A percentile compares a stretch with the other conserved stretches of the same genome.
Conservation (phyloP, 2,329 filamentous ascomycete genomes). For the Coccinonectria pachysandricola region DNA sequence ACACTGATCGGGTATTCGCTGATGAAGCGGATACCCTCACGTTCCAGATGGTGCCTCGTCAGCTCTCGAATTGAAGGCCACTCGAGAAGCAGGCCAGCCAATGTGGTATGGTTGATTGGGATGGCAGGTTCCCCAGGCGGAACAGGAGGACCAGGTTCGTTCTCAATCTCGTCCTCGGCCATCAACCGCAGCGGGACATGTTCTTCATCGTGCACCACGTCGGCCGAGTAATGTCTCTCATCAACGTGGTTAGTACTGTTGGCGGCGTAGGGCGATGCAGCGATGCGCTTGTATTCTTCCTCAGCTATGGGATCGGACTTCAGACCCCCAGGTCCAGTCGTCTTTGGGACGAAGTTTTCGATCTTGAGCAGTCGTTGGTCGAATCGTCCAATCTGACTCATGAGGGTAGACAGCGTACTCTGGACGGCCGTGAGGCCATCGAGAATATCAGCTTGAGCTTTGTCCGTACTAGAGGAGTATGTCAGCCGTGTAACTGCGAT, state of each 20-base stretch:
- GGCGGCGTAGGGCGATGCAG: conserved; percentile 11
- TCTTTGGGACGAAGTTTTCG: conserved; percentile 19
- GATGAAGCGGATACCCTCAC: conserved; percentile 42
- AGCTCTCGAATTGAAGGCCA: conserved; percentile 61
- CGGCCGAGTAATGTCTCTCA: conserved; percentile 13
- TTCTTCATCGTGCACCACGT: conserved; percentile 18
- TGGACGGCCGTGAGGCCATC: conserved; percentile 39
- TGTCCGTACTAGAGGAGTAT: conserved; percentile 44
- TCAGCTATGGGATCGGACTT: conserved; percentile 21
- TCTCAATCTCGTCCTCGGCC: conserved; percentile 39
- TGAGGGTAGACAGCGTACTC: conserved; percentile 25
- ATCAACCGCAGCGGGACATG: conserved; percentile 19
- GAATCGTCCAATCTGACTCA: conserved; percentile 28
- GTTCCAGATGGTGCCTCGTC: conserved; percentile 40
- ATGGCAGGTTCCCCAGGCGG: conserved; percentile 57
- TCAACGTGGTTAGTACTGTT: conserved; percentile 10
- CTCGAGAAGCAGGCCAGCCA: conserved; percentile 70
- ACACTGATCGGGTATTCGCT: conserved; percentile 66
- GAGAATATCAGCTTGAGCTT: conserved; percentile 49
- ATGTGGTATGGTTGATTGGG: conserved; percentile 77
- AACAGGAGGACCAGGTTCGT: conserved; percentile 41
- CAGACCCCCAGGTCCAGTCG: conserved; percentile 8
- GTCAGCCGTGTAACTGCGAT: too few species aligned
- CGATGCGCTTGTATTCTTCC: conserved; percentile 19
- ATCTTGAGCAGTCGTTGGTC: conserved; percentile 28